Evolutionary conservation across 1,284 basidiomycete genomes (phyloP).

Genomic region (Sporisorium sorghi): DNA sequence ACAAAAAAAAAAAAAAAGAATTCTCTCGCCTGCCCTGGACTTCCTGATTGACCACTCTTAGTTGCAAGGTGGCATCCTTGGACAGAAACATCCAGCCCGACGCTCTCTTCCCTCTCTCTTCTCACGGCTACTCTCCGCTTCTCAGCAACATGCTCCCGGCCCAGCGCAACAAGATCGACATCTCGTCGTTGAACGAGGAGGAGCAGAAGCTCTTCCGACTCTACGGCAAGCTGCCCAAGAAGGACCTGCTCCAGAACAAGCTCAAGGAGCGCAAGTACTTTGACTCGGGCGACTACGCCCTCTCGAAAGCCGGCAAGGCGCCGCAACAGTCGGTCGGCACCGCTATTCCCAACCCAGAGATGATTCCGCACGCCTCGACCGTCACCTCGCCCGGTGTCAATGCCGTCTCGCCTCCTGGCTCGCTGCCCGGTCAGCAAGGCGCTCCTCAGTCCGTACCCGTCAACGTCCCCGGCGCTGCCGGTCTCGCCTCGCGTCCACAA

Average conservation of each 20-base stretch:
- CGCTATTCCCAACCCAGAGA: conserved; percentile 90
- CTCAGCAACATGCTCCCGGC: conserved; percentile 78
- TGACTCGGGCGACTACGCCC: conserved; percentile 95
- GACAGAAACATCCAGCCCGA: not conserved
- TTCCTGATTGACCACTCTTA: not conserved
- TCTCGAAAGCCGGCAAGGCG: conserved; percentile 91
- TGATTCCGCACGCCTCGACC: conserved; percentile 70
- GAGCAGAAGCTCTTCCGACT: conserved; percentile 93
- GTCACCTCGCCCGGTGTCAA: conserved; percentile 74
- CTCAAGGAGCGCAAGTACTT: conserved; percentile 99
- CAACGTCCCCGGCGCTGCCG: conserved; percentile 75
- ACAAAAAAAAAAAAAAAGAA: too few species aligned
- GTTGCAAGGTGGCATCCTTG: too few species aligned
- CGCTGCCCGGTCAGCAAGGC: conserved; percentile 74
- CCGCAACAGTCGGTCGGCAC: conserved; percentile 89
- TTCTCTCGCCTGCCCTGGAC: conserved; percentile 4
- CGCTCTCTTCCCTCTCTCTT: not conserved
- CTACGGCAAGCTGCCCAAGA: conserved; percentile 94
- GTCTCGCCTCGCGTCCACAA: conserved; percentile 73
- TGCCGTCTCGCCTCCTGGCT: conserved; percentile 76
- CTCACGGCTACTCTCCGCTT: not conserved
- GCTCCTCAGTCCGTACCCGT: conserved; percentile 80
- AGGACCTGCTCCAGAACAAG: conserved; percentile 92
- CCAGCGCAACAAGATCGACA: conserved; percentile 88
- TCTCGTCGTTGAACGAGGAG: conserved; percentile 87